phyloP scores from a whole-genome alignment of 2,329 filamentous ascomycete genomes.

The Paecilomyces niveus region DNA sequence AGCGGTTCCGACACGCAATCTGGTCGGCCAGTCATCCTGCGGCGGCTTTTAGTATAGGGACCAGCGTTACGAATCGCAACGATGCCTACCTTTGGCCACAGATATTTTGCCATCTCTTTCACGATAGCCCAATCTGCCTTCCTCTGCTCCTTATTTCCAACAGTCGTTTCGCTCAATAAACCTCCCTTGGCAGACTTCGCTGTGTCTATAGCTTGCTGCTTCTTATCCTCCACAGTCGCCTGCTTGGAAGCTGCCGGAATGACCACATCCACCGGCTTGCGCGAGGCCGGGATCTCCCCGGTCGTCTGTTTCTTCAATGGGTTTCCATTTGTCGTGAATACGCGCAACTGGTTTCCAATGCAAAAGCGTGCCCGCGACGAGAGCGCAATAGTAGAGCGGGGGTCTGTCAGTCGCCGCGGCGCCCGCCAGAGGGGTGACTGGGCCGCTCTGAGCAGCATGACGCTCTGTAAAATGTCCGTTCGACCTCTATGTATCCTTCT shows the following conservation, averaged over 20 bases:
- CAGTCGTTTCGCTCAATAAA: conserved; percentile 57
- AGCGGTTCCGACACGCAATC: conserved; percentile 78
- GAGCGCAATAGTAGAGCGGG: conserved; percentile 17
- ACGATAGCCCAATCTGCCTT: conserved; percentile 98
- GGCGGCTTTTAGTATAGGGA: conserved; percentile 1
- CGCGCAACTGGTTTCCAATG: conserved; percentile 19
- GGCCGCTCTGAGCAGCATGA: conserved; percentile 32
- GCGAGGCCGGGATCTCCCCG: conserved; percentile 9
- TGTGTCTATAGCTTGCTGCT: conserved; percentile 15
- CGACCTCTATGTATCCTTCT: neutral
- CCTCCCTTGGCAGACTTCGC: conserved; percentile 42
- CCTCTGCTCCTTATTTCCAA: conserved; percentile 76
- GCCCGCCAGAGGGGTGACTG: conserved; percentile 27
- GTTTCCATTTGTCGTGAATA: conserved; percentile 19
- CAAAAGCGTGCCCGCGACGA: conserved; percentile 14
- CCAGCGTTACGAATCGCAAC: neutral
- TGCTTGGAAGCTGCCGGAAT: conserved; percentile 11
- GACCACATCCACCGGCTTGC: conserved; percentile 7
- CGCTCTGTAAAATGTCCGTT: conserved; percentile 9
- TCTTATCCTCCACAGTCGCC: conserved; percentile 13
- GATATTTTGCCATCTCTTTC: conserved; percentile 91
- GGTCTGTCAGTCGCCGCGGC: conserved; percentile 19
- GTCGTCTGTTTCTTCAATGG: conserved; percentile 15
- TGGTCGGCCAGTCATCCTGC: conserved; percentile 67
- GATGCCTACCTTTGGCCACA: conserved; percentile 72